phyloP scores from a whole-genome alignment of 305 asterid species.

The Solanum chacoense region DNA sequence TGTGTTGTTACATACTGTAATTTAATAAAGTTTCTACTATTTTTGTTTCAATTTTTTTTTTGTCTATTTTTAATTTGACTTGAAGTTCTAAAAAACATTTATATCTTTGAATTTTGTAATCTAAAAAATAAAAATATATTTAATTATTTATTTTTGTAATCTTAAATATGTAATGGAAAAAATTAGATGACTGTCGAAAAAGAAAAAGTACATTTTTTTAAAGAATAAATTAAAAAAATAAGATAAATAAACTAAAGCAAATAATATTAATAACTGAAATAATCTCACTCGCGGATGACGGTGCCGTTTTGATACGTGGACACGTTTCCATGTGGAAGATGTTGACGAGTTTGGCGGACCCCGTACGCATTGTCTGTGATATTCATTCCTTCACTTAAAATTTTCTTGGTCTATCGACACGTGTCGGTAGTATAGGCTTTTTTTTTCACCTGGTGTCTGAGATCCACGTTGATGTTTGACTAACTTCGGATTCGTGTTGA shows the following conservation, averaged over 20 bases:
- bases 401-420: background rate
- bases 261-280: background rate
- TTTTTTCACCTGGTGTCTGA: too few species aligned
- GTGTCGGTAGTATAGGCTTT: background rate
- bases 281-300: background rate
- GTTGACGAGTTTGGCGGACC: background rate
- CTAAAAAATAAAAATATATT: too few species aligned
- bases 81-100: too few species aligned
- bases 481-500: too few species aligned
- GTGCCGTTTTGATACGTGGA: background rate
- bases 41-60: too few species aligned
- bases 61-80: too few species aligned
- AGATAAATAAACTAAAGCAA: background rate
- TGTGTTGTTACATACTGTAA: background rate
- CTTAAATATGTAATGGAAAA: background rate
- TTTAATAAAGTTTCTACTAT: background rate
- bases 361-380: slow-evolving; percentile 10
- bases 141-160: too few species aligned
- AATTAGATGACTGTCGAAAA: too few species aligned
- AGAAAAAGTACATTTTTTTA: too few species aligned
- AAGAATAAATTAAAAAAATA: too few species aligned
- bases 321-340: slow-evolving; percentile 9
- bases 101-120: too few species aligned
- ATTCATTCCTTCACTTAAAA: background rate
- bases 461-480: too few species aligned